phyloP scores from a whole-genome alignment of 2,329 filamentous ascomycete species.

The Beauveria brongniartii region DNA sequence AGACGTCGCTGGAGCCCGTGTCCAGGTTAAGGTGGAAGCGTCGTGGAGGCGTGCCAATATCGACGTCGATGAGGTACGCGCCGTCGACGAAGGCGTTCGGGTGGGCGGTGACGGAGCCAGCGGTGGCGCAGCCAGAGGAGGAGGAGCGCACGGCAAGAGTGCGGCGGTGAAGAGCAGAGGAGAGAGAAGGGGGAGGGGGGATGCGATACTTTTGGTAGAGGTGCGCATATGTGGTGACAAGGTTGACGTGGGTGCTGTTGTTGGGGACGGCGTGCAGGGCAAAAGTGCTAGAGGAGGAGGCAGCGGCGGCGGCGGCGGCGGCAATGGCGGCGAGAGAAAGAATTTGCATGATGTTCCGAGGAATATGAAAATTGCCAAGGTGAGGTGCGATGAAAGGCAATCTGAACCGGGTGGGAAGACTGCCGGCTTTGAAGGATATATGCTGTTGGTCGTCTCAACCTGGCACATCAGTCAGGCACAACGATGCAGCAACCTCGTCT shows the following conservation, averaged over 20 bases:
- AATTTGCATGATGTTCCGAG: not conserved
- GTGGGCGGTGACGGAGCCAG: not conserved
- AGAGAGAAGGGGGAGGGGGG: not conserved
- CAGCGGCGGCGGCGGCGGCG: not conserved
- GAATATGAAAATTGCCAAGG: too few relatives aligned
- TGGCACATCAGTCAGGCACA: too few relatives aligned
- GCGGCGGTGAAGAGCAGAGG: not conserved
- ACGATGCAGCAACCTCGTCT: too few relatives aligned
- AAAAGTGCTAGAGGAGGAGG: not conserved
- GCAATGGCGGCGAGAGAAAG: not conserved
- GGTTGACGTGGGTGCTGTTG: not conserved
- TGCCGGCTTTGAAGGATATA: too few relatives aligned
- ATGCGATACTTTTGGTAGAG: constrained; percentile 7
- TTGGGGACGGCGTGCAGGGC: not conserved
- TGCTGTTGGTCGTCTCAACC: too few relatives aligned
- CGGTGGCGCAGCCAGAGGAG: too few relatives aligned
- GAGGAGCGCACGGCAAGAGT: not conserved
- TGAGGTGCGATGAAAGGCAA: too few relatives aligned
- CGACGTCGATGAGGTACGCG: constrained; percentile 10
- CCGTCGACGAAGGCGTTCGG: not conserved
- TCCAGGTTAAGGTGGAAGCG: constrained; percentile 33
- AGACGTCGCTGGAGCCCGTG: constrained; percentile 36
- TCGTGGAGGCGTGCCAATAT: constrained; percentile 23
- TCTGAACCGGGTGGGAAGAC: too few relatives aligned
- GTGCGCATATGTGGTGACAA: not conserved